phyloP scores from a whole-genome alignment of 176 grass and related monocot genomes.

The Metroxylon sagu region DNA sequence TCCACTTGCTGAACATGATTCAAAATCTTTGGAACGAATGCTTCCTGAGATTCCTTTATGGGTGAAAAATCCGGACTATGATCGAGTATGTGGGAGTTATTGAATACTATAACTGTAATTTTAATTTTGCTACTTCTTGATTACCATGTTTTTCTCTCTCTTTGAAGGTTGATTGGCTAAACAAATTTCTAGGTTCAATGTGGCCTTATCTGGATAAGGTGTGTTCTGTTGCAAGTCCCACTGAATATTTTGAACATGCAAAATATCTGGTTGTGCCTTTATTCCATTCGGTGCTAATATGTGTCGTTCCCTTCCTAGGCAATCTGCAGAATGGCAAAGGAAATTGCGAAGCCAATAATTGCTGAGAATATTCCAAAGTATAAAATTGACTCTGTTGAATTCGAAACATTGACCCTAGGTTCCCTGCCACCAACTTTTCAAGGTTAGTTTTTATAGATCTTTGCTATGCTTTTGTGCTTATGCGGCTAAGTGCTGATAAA shows the following conservation, averaged over 20 bases:
- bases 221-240: slow-evolving; percentile 4
- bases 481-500: neutral
- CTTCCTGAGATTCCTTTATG: slow-evolving; percentile 96
- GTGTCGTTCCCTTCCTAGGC: slow-evolving; percentile 40
- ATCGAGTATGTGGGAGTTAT: slow-evolving; percentile 50
- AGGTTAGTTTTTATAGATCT: slow-evolving; percentile 36
- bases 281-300: slow-evolving; percentile 13
- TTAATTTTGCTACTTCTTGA: neutral
- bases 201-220: slow-evolving; percentile 97
- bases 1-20: slow-evolving; percentile 64
- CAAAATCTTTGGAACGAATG: slow-evolving; percentile 59
- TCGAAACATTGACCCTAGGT: slow-evolving; percentile 84
- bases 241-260: neutral
- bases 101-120: neutral
- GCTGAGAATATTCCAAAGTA: slow-evolving; percentile 66
- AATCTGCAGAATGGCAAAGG: slow-evolving; percentile 75
- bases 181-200: slow-evolving; percentile 78
- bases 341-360: slow-evolving; percentile 85
- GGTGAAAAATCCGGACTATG: slow-evolving; percentile 94
- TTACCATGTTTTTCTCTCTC: slow-evolving; percentile 10
- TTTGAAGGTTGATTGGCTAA: slow-evolving; percentile 91
- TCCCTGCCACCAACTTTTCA: slow-evolving; percentile 89
- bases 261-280: neutral
- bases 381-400: slow-evolving; percentile 84
- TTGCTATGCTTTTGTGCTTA: slow-evolving; percentile 2